Base-by-base conservation (phyloP, 1,284 basidiomycete genomes). In the Agroathelia rolfsii region DNA sequence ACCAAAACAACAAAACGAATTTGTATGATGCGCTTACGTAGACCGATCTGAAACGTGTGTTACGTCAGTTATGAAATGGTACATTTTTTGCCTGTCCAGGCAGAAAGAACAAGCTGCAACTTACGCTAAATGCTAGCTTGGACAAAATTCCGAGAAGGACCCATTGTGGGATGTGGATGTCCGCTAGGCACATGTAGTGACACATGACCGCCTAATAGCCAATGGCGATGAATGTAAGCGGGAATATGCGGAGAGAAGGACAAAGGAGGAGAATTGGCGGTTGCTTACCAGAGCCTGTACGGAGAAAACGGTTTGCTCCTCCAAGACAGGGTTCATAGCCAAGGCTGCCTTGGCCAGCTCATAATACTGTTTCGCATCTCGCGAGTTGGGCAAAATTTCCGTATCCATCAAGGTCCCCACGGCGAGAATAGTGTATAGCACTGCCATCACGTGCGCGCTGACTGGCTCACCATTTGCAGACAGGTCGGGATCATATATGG, bases 161-260 rank as follows among this genome's bases (percentile, higher is more conserved):
- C 76, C 76, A 80, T 41, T 76, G 61, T 14, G 74, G 69, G n/a
- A 66, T 64, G 32, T 72, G 70, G 46, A 76, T 70, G 45, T 77
- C 71, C 18, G 69, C 64, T 34, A 73, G 53, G 47, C 78, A 78
- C 74, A 80, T 76, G 48, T 67, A 78, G 46, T 80, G 76, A 43
- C 69, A 74, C 70, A 78, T 76, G 29, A 80, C 49, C n/a, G 78
- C 48, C 75, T 77, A 43, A 24, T 31, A 36, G 21, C 12, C 17
- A 17, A 26, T n/a, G 24, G 24, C 32, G 13, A 25, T 6, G 37
- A n/a, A n/a, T n/a, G n/a, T n/a, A n/a, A n/a, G n/a, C n/a, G n/a
- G n/a, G n/a, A n/a, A 44, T 36, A 38, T 42, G 32, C 13, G 32
- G 42, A 44, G 40, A 51, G 47, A 40, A 46, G 46, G 36, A 47